Evolutionary conservation across 2,329 filamentous ascomycete genomes (phyloP).

Genomic region (Cladosporium sp.): DNA sequence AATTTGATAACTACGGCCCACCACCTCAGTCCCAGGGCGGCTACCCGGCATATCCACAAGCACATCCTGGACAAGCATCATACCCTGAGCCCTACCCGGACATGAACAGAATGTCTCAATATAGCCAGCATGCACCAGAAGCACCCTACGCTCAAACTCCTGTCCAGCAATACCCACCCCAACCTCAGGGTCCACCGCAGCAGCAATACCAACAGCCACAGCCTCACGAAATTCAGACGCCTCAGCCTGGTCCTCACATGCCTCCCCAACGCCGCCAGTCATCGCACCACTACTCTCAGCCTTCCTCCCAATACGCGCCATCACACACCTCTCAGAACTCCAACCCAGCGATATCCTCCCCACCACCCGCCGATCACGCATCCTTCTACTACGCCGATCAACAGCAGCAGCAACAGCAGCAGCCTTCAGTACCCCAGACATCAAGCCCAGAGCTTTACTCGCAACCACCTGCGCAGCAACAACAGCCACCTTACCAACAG

Average conservation of each 20-base stretch:
- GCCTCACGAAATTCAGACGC: constrained; percentile 15
- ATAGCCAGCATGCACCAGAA: constrained; percentile 26
- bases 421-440: constrained; percentile 20
- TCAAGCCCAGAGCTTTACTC: constrained; percentile 30
- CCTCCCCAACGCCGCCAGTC: constrained; percentile 28
- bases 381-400: constrained; percentile 57
- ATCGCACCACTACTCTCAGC: constrained; percentile 28
- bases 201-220: constrained; percentile 26
- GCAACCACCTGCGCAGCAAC: constrained; percentile 31
- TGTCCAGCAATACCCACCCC: constrained; percentile 34
- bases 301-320: constrained; percentile 33
- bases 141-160: constrained; percentile 27
- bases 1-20: constrained; percentile 42
- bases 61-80: constrained; percentile 34
- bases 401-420: constrained; percentile 22
- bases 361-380: constrained; percentile 47
- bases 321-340: constrained; percentile 28
- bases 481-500: constrained; percentile 20
- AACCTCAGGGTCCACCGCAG: constrained; percentile 17
- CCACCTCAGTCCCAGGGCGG: constrained; percentile 44
- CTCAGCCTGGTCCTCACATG: constrained; percentile 15
- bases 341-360: constrained; percentile 24
- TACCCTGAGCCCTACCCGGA: constrained; percentile 32
- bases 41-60: constrained; percentile 48
- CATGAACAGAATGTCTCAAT: constrained; percentile 32